A percentile compares a stretch with the other conserved stretches of the same genome.
Evolutionary conservation across 169 alveolate species (phyloP).

Genomic region (Plasmodium fragile): DNA sequence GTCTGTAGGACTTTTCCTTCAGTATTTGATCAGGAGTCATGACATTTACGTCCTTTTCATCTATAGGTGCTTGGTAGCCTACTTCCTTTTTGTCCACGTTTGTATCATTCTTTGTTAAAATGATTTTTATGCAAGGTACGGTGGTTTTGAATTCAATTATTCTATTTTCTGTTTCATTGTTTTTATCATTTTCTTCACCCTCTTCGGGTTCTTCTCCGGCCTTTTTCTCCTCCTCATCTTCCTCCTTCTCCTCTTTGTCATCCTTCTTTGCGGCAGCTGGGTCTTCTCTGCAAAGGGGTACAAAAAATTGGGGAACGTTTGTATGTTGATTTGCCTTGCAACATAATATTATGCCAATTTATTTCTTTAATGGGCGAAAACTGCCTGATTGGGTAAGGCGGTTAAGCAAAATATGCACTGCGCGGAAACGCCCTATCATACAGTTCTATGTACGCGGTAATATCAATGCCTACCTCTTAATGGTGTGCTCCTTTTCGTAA

Average conservation of each 20-base stretch:
- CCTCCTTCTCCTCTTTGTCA: not conserved
- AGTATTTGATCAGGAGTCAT: constrained; percentile 66
- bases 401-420: not conserved
- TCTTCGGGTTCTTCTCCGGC: constrained; percentile 29
- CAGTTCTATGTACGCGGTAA: not conserved
- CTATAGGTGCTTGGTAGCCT: constrained; percentile 69
- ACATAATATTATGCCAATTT: not conserved
- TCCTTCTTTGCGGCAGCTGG: constrained; percentile 21
- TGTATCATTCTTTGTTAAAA: constrained; percentile 51
- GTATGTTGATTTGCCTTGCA: not conserved
- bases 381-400: not conserved
- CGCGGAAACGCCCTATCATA: not conserved
- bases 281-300: constrained; percentile 30
- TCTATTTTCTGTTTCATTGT: constrained; percentile 37
- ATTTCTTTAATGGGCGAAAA: not conserved
- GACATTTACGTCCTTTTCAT: constrained; percentile 55
- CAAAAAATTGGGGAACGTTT: not conserved
- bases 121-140: constrained; percentile 72
- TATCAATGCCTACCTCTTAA: constrained; percentile 28
- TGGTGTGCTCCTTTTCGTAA: constrained; percentile 62
- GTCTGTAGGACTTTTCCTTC: constrained; percentile 65
- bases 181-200: constrained; percentile 32
- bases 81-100: constrained; percentile 49
- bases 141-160: constrained; percentile 59
- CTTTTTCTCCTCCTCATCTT: constrained; percentile 17